Evolutionary conservation across 805 yeast species (phyloP).

Genomic region (Zygotorulaspora chibaensis): DNA sequence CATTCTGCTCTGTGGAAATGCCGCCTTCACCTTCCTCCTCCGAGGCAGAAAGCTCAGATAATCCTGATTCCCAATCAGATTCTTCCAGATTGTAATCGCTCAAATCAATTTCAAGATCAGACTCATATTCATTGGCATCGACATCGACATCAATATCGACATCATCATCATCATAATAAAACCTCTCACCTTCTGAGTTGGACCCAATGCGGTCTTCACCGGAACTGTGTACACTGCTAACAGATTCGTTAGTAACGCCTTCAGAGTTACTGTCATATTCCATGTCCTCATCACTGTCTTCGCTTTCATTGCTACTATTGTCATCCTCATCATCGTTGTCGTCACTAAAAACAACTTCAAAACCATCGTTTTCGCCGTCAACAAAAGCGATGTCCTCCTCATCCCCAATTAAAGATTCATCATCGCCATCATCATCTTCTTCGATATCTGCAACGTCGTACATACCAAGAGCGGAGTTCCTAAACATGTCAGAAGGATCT

Average conservation of each 20-base stretch:
- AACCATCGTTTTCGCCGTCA: conserved; percentile 35
- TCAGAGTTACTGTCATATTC: conserved; percentile 27
- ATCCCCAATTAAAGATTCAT: conserved; percentile 44
- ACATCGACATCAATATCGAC: conserved; percentile 25
- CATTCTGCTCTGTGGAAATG: conserved; percentile 25
- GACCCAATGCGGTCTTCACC: conserved; percentile 27
- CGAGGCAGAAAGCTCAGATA: conserved; percentile 32
- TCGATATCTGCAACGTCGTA: conserved; percentile 76
- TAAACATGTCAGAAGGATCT: conserved; percentile 76
- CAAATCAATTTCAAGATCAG: conserved; percentile 34
- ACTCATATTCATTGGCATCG: conserved; percentile 29
- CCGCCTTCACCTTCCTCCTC: conserved; percentile 34
- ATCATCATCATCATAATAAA: conserved; percentile 19
- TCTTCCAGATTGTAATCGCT: conserved; percentile 36
- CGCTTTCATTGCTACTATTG: conserved; percentile 20
- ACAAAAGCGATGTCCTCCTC: conserved; percentile 41
- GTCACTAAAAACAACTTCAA: conserved; percentile 34
- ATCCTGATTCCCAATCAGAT: conserved; percentile 36
- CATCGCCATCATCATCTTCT: conserved; percentile 52
- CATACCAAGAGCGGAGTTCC: conserved; percentile 91
- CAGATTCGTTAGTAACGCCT: conserved; percentile 28
- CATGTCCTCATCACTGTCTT: conserved; percentile 14
- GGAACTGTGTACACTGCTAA: conserved; percentile 19
- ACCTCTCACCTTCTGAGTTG: conserved; percentile 29
- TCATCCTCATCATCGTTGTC: conserved; percentile 33